Evolutionary conservation across 305 asterid genomes (phyloP), one percentile per base, ranked within the genome.

Genomic region (Salvia sclarea): DNA sequence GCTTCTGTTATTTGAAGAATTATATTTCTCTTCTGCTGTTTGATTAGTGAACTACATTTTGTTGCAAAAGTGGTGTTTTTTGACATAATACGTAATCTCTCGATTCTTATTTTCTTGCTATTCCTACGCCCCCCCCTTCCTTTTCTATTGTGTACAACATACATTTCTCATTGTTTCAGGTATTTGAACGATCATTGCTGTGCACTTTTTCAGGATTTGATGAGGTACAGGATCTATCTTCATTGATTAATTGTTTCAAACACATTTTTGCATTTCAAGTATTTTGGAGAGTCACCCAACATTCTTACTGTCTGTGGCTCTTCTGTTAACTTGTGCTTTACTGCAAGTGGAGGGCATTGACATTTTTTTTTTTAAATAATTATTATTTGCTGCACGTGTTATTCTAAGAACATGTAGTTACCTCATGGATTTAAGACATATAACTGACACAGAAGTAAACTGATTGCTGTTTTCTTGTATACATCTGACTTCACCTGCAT

Each of bases 191-290:
- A 81, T 82, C 98, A 17, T 70, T 88, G 75, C 89, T 21, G 74
- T 86, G 95, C 85, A 86, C 92, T 43, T 88, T 88, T 71, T 74
- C 92, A 63, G 86, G 87, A 81, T 79, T 77, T 63, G 95, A 90
- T 28, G 98, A 90, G 98, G 98, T 90, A 81, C 67, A 43, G 18
- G 17, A 44, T 68, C 25, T 76, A 14, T 66, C 56, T 41, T 49
- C 9, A 8, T 63, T 59, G 69, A 35, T 41, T 60, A 63, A 22
- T 72, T 71, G 20, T 59, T 73, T 56, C 25, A 30, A 66, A 45
- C n/a, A n/a, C n/a, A 44, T 60, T 61, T 13, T 59, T 60, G 55
- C 56, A 18, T 41, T 62, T 66, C 49, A 44, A 56, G 75, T 64
- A 16, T 56, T 30, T 30, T 1, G 40, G 71, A 45, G 45, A 43